phyloP scores from a whole-genome alignment of 768 basidiomycete species.

The Xerocomellus amylosporus region DNA sequence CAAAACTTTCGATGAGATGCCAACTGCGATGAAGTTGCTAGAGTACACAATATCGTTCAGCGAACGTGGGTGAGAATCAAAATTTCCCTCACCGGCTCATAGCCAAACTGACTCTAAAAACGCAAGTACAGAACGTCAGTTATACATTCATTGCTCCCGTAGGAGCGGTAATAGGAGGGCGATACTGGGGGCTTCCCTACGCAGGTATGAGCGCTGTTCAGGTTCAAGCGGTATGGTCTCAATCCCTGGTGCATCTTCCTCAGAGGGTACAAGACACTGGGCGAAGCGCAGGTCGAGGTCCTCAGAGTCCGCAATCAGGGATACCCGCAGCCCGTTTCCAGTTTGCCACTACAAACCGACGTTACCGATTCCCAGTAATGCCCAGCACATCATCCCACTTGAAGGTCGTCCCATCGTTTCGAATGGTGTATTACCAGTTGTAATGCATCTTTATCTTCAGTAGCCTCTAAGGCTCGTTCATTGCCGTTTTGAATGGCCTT shows the following conservation, averaged over 20 bases:
- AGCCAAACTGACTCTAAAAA: constrained; percentile 67
- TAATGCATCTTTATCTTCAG: constrained; percentile 46
- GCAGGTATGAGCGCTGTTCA: constrained; percentile 97
- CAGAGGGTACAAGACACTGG: constrained; percentile 4
- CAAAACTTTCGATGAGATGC: constrained; percentile 81
- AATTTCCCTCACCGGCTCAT: constrained; percentile 58
- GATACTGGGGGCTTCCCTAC: constrained; percentile 93
- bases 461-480: constrained; percentile 31
- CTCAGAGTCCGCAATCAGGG: constrained; percentile 43
- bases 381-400: constrained; percentile 30
- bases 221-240: constrained; percentile 98
- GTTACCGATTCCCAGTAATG: constrained; percentile 60
- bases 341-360: constrained; percentile 62
- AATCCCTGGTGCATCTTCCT: constrained; percentile 55
- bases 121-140: constrained; percentile 47
- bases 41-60: not conserved
- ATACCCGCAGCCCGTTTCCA: constrained; percentile 90
- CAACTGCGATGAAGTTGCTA: constrained; percentile 87
- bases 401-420: constrained; percentile 28
- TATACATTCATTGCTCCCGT: constrained; percentile 37
- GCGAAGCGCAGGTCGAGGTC: constrained; percentile 8
- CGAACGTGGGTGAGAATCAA: not conserved
- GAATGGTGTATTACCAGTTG: constrained; percentile 52
- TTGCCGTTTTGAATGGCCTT: constrained; percentile 11
- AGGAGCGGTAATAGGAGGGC: constrained; percentile 41